Evolutionary conservation across 1,139 yeast species (phyloP), one percentile per base, ranked within the genome.

Genomic region (Hemisphaericaspora xylanilytica): DNA sequence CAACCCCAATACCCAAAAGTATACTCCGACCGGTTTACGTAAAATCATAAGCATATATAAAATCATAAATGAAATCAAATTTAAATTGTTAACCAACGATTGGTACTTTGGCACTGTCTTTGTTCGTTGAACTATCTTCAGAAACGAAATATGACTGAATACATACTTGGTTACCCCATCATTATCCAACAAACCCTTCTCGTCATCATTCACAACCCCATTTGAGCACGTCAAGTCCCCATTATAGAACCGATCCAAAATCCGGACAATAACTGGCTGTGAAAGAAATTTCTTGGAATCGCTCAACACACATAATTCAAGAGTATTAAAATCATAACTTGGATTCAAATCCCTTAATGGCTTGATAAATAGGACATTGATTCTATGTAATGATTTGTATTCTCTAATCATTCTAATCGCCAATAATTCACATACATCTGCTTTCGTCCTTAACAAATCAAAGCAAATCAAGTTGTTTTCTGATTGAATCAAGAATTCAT

Each of bases 261-360:
- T 72, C 27, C 71, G 66, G 3, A 73, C 66, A 3, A 79, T 71
- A 13, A 75, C 67, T 0, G 84, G 84, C 50, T 78, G 82, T 2
- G 81, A 71, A 37, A 79, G 59, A 44, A 79, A 75, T 45, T 63
- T 64, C 48, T 79, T 79, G 3, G 82, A 75, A 43, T 75, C 73
- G 13, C 80, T 70, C 37, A 76, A 61, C 32, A 79, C 72, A 11
- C 81, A 73, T 33, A 79, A 58, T 49, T 79, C 85, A 35, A 79
- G 56, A 0, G 83, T 73, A 31, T 75, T 73, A 44, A 76, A 74
- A 21, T 38, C 37, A 17, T 49, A 50, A 14, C 8, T 7, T 10
- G 31, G 32, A 9, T 37, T 18, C 11, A 37, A 15, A 11, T 55
- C 52, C 13, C 51, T 52, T 35, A 79, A 59, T 12, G 80, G 73